These are phyloP conservation scores for Endocarpon pusillum DNA, from an alignment of 495 filamentous ascomycete genomes.

Conservation along the genomic window DNA sequence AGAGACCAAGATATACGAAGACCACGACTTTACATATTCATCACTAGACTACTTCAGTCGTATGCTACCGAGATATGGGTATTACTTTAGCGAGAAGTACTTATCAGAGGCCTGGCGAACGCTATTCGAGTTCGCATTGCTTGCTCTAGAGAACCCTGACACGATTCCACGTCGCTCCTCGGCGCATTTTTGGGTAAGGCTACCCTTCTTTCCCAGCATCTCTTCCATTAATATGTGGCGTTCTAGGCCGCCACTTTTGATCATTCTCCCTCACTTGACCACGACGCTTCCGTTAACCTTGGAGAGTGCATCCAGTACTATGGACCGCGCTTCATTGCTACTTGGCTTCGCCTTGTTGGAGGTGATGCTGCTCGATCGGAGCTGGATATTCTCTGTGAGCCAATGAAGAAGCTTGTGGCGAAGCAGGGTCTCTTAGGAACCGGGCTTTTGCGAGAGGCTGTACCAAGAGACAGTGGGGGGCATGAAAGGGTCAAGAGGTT, in stretches of 20 bases:
- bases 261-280: slow-evolving; percentile 8
- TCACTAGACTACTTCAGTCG: slow-evolving; percentile 55
- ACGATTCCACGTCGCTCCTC: slow-evolving; percentile 67
- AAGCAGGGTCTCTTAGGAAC: slow-evolving; percentile 47
- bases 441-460: slow-evolving; percentile 38
- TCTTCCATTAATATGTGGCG: slow-evolving; percentile 5
- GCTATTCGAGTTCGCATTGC: slow-evolving; percentile 62
- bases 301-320: slow-evolving; percentile 30
- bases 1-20: slow-evolving; percentile 33
- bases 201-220: slow-evolving; percentile 19
- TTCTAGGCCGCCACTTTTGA: too few species aligned
- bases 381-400: slow-evolving; percentile 56
- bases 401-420: slow-evolving; percentile 57
- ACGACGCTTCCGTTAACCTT: slow-evolving; percentile 19
- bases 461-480: slow-evolving; percentile 33
- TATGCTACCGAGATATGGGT: slow-evolving; percentile 44
- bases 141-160: slow-evolving; percentile 53
- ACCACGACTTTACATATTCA: slow-evolving; percentile 67
- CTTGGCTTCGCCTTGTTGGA: slow-evolving; percentile 41
- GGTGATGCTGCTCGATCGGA: slow-evolving; percentile 64
- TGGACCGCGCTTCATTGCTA: slow-evolving; percentile 40
- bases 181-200: slow-evolving; percentile 61
- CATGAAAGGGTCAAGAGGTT: slow-evolving; percentile 21
- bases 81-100: slow-evolving; percentile 7
- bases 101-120: slow-evolving; percentile 35